A percentile compares a stretch with the other conserved stretches of the same genome.
These are phyloP conservation scores for Moelleriella libera DNA, from an alignment of 2,329 filamentous ascomycete species.

Conservation along the genomic window DNA sequence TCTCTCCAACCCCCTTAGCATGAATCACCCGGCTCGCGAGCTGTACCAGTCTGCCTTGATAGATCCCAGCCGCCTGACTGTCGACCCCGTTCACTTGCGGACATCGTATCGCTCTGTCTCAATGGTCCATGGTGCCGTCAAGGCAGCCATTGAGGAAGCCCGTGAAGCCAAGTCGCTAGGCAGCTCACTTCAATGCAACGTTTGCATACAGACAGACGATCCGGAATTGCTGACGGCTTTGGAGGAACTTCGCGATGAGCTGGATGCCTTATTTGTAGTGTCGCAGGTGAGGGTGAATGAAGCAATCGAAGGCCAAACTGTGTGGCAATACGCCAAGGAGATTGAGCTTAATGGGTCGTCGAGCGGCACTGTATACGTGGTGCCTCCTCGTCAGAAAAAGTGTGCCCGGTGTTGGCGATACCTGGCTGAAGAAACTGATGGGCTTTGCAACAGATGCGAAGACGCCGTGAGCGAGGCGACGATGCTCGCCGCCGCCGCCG, in stretches of 20 bases:
- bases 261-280: slow-evolving; percentile 54
- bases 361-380: slow-evolving; percentile 25
- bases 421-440: slow-evolving; percentile 49
- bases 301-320: slow-evolving; percentile 11
- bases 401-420: slow-evolving; percentile 87
- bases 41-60: slow-evolving; percentile 31
- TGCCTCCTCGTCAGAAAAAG: slow-evolving; percentile 46
- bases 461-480: slow-evolving; percentile 33
- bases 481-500: background rate
- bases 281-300: slow-evolving; percentile 42
- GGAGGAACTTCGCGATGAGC: slow-evolving; percentile 30
- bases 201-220: slow-evolving; percentile 38
- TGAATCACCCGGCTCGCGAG: slow-evolving; percentile 28
- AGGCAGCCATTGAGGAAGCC: slow-evolving; percentile 60
- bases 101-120: slow-evolving; percentile 33
- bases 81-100: slow-evolving; percentile 24
- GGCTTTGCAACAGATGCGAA: slow-evolving; percentile 61
- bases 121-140: slow-evolving; percentile 51
- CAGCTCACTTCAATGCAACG: slow-evolving; percentile 65
- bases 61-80: slow-evolving; percentile 21
- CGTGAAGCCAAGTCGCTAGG: slow-evolving; percentile 59
- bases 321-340: slow-evolving; percentile 26
- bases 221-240: slow-evolving; percentile 18
- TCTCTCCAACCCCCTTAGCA: background rate
- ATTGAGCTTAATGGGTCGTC: slow-evolving; percentile 25